Base-by-base conservation (phyloP, 352 stramenopile genomes). In the Globisporangium alternatum region DNA sequence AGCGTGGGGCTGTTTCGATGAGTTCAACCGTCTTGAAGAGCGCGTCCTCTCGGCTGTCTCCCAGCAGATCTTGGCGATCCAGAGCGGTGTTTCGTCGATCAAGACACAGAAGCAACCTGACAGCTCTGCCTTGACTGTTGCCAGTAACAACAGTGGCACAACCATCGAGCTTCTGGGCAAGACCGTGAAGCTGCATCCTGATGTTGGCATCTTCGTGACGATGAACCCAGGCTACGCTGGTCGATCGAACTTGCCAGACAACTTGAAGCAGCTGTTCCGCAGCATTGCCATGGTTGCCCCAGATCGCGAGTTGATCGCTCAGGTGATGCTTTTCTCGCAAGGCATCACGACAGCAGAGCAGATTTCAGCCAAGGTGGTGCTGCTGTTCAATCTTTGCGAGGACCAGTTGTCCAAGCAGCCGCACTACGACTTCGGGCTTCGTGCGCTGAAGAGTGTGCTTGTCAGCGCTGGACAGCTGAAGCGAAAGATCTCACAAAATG, bases 161-260 rank as follows among this genome's bases (percentile, higher is more conserved):
- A 87, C 75, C 0, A 98, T 99, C 60, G 93, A 99, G 64, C 75
- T 99, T 5, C 65, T 99, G 13, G 97, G 97, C 17, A 97, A 98
- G 72, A 92, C 77, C 39, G 96, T 99, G 25, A 82, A 83, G 51
- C 77, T 99, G 8, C 93, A 99, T 72, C 89, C 96, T 55, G 97
- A 99, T 72, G 97, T 99, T 55, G 98, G 97, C 28, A 99, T 99
- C 61, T 99, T 99, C 76, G 97, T 99, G 37, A 99, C 98, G 17
- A 99, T 99, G 98, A 99, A 99, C 76, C 98, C 98, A 41, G 97
- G 96, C 28, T 99, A 99, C 75, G 98, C 98, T 60, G 98, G 98
- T 12, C 88, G 97, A 66, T 98, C 92, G 9, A 98, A 99, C 70
- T 69, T 99, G 44, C 96, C 96, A 0, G 96, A 99, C 72, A 99